phyloP scores from a whole-genome alignment of 805 yeast species.

The Priceomyces fermenticarens region DNA sequence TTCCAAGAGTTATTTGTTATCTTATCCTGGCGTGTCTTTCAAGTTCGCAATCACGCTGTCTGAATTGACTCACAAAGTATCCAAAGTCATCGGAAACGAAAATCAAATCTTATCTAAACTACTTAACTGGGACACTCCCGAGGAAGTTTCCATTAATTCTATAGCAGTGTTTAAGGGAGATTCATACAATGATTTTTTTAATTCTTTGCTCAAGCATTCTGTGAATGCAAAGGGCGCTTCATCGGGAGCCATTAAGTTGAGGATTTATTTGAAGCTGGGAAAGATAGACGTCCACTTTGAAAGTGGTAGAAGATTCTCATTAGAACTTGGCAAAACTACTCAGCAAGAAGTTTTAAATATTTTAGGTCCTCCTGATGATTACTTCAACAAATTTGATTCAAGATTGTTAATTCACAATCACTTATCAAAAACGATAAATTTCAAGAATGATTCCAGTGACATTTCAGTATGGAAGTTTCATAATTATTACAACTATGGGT shows the following conservation, averaged over 20 bases:
- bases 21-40: conserved; percentile 58
- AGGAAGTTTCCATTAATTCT: conserved; percentile 35
- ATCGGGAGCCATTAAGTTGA: conserved; percentile 5
- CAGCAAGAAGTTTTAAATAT: conserved; percentile 47
- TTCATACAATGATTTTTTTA: conserved; percentile 27
- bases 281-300: conserved; percentile 18
- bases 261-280: conserved; percentile 18
- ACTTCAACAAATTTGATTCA: conserved; percentile 43
- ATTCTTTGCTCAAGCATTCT: background rate
- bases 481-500: conserved; percentile 53
- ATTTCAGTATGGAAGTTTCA: conserved; percentile 39
- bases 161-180: conserved; percentile 40
- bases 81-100: conserved; percentile 13
- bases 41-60: conserved; percentile 32
- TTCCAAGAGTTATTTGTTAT: conserved; percentile 37
- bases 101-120: conserved; percentile 24
- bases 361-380: conserved; percentile 59
- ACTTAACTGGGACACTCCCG: conserved; percentile 29
- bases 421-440: conserved; percentile 11
- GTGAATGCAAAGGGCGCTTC: conserved; percentile 1
- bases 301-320: conserved; percentile 7
- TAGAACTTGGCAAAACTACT: conserved; percentile 41
- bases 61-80: conserved; percentile 12
- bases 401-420: conserved; percentile 41
- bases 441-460: conserved; percentile 9